Conservation (phyloP, 1,284 basidiomycete genomes). For the Heliocybe sulcata region DNA sequence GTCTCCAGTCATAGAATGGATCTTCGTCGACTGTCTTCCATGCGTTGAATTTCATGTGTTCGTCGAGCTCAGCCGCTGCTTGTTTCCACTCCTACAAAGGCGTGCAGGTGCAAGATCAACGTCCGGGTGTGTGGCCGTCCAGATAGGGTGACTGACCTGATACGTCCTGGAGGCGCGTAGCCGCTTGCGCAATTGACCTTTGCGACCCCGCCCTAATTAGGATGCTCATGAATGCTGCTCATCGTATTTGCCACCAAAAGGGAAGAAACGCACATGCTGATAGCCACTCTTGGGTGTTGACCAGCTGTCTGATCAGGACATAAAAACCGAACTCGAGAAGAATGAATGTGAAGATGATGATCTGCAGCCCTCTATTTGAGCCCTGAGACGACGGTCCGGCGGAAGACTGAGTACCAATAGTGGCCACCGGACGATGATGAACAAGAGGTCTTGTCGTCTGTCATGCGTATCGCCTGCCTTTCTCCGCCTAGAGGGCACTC, state of each 20-base stretch:
- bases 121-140: not conserved
- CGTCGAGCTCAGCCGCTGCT: conserved; percentile 75
- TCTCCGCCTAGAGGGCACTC: conserved; percentile 31
- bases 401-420: conserved; percentile 56
- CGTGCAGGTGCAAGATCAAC: not conserved
- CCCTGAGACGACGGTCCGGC: not conserved
- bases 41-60: conserved; percentile 75
- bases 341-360: conserved; percentile 83
- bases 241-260: not conserved
- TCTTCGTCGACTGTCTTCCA: conserved; percentile 89
- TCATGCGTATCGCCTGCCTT: conserved; percentile 38
- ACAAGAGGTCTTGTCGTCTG: conserved; percentile 71
- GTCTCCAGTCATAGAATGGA: conserved; percentile 83
- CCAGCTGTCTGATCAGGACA: conserved; percentile 83
- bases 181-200: conserved; percentile 69
- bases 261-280: conserved; percentile 61
- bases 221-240: not conserved
- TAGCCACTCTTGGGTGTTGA: conserved; percentile 90
- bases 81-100: conserved; percentile 71
- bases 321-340: conserved; percentile 83
- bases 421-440: conserved; percentile 83
- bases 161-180: conserved; percentile 74
- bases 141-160: conserved; percentile 24
- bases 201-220: conserved; percentile 72
- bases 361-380: conserved; percentile 28